Conservation (phyloP, 1,139 yeast genomes). For the Kluyveromyces marxianus region DNA sequence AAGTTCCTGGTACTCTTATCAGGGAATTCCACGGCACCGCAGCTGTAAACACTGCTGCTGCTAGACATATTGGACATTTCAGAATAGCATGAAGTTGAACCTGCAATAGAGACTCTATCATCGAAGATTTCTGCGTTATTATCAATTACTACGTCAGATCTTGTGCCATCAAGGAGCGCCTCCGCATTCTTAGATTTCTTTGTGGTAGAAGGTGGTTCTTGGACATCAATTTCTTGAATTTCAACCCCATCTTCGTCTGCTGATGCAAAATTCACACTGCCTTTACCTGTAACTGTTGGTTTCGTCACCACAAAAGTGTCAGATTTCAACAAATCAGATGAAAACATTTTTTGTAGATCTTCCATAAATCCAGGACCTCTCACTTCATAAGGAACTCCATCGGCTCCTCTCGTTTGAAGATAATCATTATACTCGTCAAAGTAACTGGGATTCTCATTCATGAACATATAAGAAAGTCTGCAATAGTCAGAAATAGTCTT, state of each 20-base stretch:
- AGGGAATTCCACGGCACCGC: constrained; percentile 1
- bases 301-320: not conserved
- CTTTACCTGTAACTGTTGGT: not conserved
- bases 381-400: not conserved
- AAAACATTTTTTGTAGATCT: constrained; percentile 2
- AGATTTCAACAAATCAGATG: not conserved
- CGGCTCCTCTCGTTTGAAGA: not conserved
- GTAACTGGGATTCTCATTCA: constrained; percentile 1
- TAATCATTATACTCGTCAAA: constrained; percentile 1
- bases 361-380: constrained; percentile 3
- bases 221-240: constrained; percentile 2
- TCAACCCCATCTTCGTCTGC: not conserved
- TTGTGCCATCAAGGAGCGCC: not conserved
- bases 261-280: not conserved
- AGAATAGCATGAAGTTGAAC: not conserved
- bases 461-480: not conserved
- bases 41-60: not conserved
- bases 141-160: no score
- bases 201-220: constrained; percentile 1
- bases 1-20: not conserved
- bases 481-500: constrained; percentile 1
- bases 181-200: not conserved
- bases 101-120: not conserved
- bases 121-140: not conserved
- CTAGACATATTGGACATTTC: not conserved